phyloP scores from a whole-genome alignment of 306 rosid species.

The Citrullus amarus region DNA sequence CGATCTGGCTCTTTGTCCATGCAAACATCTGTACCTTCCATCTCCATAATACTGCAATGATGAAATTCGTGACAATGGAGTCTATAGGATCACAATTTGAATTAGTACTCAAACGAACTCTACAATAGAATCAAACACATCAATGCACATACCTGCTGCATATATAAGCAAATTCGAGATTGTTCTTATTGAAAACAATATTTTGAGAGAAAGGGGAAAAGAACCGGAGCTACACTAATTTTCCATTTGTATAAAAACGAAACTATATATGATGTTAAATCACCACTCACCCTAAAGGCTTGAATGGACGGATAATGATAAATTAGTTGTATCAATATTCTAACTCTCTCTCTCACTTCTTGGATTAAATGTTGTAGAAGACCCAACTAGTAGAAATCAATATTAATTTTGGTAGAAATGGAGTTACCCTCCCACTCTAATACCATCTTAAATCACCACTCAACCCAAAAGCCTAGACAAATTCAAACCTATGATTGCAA shows the following conservation, averaged over 20 bases:
- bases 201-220: neutral
- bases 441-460: neutral
- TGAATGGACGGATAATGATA: neutral
- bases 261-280: neutral
- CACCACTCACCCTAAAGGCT: neutral
- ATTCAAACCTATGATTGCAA: neutral
- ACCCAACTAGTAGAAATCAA: neutral
- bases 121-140: neutral
- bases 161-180: neutral
- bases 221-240: neutral
- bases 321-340: neutral
- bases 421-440: neutral
- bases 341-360: neutral
- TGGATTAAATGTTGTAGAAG: neutral
- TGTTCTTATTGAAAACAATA: neutral
- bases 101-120: neutral
- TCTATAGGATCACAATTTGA: slow-evolving; percentile 1
- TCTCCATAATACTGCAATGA: slow-evolving; percentile 52
- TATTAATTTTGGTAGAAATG: no score
- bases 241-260: neutral
- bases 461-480: neutral
- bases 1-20: slow-evolving; percentile 77
- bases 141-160: neutral
- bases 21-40: slow-evolving; percentile 74
- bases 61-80: slow-evolving; percentile 10